phyloP scores from a whole-genome alignment of 2,329 filamentous ascomycete genomes.

The Cladosporium sp. region DNA sequence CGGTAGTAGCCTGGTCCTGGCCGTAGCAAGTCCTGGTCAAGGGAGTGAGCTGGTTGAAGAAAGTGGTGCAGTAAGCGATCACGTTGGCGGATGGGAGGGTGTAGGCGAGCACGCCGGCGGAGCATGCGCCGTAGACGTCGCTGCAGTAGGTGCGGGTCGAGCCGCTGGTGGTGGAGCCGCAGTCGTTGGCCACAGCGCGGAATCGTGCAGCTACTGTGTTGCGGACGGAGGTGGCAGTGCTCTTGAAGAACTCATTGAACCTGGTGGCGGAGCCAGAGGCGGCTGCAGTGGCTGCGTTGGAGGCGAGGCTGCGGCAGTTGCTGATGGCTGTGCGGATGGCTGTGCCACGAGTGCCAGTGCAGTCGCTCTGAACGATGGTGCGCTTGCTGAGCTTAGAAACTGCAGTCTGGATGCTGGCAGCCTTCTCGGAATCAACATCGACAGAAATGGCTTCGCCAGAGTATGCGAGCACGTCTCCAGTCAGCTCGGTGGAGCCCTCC shows the following conservation, averaged over 20 bases:
- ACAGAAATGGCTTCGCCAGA: constrained; percentile 56
- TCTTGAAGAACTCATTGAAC: constrained; percentile 53
- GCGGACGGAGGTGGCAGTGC: constrained; percentile 43
- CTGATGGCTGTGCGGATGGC: constrained; percentile 49
- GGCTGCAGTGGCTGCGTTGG: constrained; percentile 50
- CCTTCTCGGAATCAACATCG: constrained; percentile 53
- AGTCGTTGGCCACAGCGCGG: constrained; percentile 53
- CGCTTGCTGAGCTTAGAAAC: constrained; percentile 48
- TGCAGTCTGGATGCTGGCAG: constrained; percentile 47
- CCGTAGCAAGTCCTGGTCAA: constrained; percentile 53
- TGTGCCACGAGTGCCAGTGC: constrained; percentile 42
- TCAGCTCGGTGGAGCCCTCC: constrained; percentile 49
- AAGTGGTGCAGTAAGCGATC: constrained; percentile 60
- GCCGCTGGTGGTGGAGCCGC: constrained; percentile 47
- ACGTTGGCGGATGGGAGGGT: constrained; percentile 44
- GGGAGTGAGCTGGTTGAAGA: constrained; percentile 53
- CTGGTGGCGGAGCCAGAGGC: constrained; percentile 37
- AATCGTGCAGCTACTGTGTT: constrained; percentile 51
- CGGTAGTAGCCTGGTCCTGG: constrained; percentile 63
- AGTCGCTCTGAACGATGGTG: constrained; percentile 47
- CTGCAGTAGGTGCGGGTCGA: constrained; percentile 55
- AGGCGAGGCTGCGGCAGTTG: constrained; percentile 54
- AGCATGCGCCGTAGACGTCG: constrained; percentile 55
- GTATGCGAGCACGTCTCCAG: constrained; percentile 51
- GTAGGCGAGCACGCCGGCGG: constrained; percentile 55